phyloP scores from a whole-genome alignment of 495 filamentous ascomycete species.

The Darksidea phi region DNA sequence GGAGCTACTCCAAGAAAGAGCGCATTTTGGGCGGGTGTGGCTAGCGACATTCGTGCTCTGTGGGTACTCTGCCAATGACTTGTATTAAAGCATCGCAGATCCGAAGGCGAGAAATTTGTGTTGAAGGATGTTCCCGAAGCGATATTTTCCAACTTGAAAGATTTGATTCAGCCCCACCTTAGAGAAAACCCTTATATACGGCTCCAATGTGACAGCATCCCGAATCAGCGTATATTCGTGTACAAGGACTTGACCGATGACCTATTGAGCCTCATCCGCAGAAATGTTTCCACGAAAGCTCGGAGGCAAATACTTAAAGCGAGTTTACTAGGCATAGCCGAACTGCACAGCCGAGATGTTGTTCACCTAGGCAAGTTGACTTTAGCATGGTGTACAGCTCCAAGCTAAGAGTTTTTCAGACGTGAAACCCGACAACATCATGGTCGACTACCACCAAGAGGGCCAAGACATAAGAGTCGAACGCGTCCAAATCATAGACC shows the following conservation, averaged over 20 bases:
- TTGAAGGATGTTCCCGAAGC: constrained; percentile 40
- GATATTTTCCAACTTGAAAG: constrained; percentile 34
- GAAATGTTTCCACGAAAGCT: no score
- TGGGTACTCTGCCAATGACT: neutral
- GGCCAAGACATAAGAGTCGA: no score
- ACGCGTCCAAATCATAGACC: no score
- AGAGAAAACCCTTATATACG: constrained; percentile 24
- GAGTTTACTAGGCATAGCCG: no score
- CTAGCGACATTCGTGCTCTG: constrained; percentile 35
- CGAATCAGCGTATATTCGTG: constrained; percentile 23
- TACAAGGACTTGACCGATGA: constrained; percentile 24
- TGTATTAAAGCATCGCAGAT: constrained; percentile 23
- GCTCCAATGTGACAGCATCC: constrained; percentile 22
- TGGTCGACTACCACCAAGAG: no score
- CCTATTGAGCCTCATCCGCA: constrained; percentile 18
- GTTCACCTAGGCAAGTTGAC: no score
- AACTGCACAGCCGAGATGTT: no score
- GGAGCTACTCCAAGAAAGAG: constrained; percentile 37
- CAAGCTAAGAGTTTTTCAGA: no score
- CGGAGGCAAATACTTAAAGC: no score
- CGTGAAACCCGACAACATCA: no score
- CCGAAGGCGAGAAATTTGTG: constrained; percentile 37
- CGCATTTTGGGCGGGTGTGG: constrained; percentile 37
- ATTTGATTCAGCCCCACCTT: constrained; percentile 17
- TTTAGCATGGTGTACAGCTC: no score